Evolutionary conservation across 192 early-diverging fungal species (phyloP).

Genomic region (Phycomyces blakesleeanus): DNA sequence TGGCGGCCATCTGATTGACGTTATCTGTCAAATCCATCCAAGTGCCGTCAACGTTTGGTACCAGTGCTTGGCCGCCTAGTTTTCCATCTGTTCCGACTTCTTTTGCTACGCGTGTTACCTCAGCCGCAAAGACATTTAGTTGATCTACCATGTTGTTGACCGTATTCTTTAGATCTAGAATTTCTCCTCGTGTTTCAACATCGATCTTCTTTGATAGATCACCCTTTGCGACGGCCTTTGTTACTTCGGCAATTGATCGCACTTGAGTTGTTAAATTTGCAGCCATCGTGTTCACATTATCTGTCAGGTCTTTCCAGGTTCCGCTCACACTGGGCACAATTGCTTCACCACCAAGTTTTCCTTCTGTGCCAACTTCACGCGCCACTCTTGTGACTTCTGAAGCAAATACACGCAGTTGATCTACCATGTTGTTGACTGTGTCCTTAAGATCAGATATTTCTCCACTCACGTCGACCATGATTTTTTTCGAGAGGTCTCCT

Average conservation of each 20-base stretch:
- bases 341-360: conserved; percentile 75
- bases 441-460: conserved; percentile 57
- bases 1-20: conserved; percentile 62
- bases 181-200: conserved; percentile 63
- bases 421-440: conserved; percentile 62
- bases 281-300: conserved; percentile 67
- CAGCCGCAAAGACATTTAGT: conserved; percentile 43
- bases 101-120: conserved; percentile 64
- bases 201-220: conserved; percentile 61
- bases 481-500: conserved; percentile 47
- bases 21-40: conserved; percentile 66
- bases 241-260: conserved; percentile 62
- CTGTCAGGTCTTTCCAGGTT: conserved; percentile 73
- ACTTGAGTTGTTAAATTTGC: conserved; percentile 64
- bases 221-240: conserved; percentile 52
- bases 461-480: conserved; percentile 46
- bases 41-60: conserved; percentile 54
- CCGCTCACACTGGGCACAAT: conserved; percentile 68
- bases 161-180: conserved; percentile 68
- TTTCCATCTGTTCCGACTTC: conserved; percentile 63
- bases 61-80: conserved; percentile 56
- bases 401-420: conserved; percentile 55
- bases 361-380: conserved; percentile 64
- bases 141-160: conserved; percentile 83
- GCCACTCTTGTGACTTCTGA: conserved; percentile 64